Percentiles rank a stretch among this genome's conserved stretches.
These are phyloP conservation scores for Fraxinus sp. DNA, from an alignment of 305 asterid species.

Conservation along the genomic window DNA sequence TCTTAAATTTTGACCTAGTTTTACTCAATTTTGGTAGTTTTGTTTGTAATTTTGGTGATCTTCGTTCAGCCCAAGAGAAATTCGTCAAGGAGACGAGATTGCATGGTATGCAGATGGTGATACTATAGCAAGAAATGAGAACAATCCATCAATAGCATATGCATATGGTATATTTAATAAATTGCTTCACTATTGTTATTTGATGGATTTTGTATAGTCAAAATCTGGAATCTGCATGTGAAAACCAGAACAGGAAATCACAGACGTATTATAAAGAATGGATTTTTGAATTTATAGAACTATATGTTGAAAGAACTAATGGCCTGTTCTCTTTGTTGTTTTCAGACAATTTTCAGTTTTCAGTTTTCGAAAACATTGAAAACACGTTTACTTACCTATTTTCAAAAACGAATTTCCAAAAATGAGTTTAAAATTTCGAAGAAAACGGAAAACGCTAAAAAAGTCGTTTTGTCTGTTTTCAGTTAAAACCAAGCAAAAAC, in stretches of 20 bases:
- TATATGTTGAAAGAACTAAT: conserved; percentile 5
- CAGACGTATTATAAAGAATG: neutral
- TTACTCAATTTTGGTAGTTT: conserved; percentile 19
- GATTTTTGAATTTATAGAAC: conserved; percentile 2
- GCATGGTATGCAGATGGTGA: conserved; percentile 99
- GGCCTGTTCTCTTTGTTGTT: too few relatives aligned
- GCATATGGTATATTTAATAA: conserved; percentile 70
- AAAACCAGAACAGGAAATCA: neutral
- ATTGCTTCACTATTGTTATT: conserved; percentile 14
- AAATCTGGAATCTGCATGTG: neutral
- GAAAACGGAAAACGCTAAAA: too few relatives aligned
- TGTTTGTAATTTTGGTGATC: conserved; percentile 7
- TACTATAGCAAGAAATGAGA: conserved; percentile 89
- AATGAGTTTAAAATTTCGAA: too few relatives aligned
- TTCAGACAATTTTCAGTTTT: too few relatives aligned
- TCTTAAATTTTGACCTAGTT: neutral
- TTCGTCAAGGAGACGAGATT: conserved; percentile 95
- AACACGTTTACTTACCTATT: too few relatives aligned
- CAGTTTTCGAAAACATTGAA: too few relatives aligned
- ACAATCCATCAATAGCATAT: conserved; percentile 82
- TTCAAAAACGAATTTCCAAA: too few relatives aligned
- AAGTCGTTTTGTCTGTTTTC: too few relatives aligned
- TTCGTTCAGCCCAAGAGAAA: conserved; percentile 82
- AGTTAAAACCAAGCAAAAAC: too few relatives aligned
- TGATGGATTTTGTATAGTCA: conserved; percentile 21